Evolutionary conservation across 2,329 filamentous ascomycete species (phyloP), one percentile per base, ranked within the genome.

Genomic region (Pseudogymnoascus sp.): DNA sequence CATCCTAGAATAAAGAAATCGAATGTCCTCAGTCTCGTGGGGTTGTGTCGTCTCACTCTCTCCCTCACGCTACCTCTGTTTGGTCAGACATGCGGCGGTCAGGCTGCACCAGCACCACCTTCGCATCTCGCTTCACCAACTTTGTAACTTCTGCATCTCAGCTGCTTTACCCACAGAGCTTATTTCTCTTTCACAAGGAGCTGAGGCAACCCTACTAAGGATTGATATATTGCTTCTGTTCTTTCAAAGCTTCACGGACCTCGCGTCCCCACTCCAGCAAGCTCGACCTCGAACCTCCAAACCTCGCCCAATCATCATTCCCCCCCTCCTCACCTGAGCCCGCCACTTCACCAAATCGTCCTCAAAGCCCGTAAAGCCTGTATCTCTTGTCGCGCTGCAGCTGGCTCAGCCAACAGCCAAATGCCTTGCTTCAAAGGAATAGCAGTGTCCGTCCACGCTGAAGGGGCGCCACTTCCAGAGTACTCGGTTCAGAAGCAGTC

Each of bases 341-440:
- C 49, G 49, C 49, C 49, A 56, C 28, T 56, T 34, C 49, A 56
- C 28, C 16, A 56, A 56, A 56, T 34, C 28, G 9, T 2, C 49
- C 49, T 34, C 28, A 34, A 56, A 34, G 28, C n/a, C 25, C 49
- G 9, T 34, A 56, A 56, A 56, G n/a, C 25, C 49, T 18, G 49
- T 56, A 18, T 31, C 21, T 34, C 28, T 34, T 3, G 49, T 56
- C n/a, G 25, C 49, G 49, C 49, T 34, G 49, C 49, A 56, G 28
- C 49, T 56, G 49, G 28, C 49, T 21, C 3, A 56, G 49, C 49
- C n/a, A 56, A 56, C 60, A 34, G 49, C 28, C 49, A 68, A 69
- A 90, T 90, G 95, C 95, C 95, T 80, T 97, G 93, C 86, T 99
- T 97, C 82, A 96, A 97, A 82, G 95, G 95, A 78, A 92, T 99